These are phyloP conservation scores for Singerocomus rubriflavus DNA, from an alignment of 1,284 basidiomycete species.

Conservation along the genomic window DNA sequence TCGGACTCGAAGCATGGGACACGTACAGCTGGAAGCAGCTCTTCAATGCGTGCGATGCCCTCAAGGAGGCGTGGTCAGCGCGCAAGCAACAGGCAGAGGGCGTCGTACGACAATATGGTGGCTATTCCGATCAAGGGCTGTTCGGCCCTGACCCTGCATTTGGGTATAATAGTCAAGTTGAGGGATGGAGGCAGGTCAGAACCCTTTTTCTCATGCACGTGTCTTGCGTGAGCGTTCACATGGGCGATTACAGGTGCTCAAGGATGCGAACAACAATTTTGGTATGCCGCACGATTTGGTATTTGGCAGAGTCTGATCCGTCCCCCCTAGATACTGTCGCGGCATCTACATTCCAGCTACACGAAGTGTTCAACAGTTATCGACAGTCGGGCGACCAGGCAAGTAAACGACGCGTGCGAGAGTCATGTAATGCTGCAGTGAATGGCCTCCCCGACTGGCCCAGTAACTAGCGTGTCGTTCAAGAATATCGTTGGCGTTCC, in stretches of 20 bases:
- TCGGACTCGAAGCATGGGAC: constrained; percentile 58
- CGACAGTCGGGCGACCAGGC: constrained; percentile 54
- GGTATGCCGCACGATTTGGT: constrained; percentile 35
- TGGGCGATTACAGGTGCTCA: constrained; percentile 40
- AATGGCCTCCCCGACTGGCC: constrained; percentile 59
- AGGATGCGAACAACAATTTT: constrained; percentile 47
- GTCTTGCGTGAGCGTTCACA: neutral
- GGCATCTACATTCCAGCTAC: constrained; percentile 57
- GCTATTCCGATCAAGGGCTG: constrained; percentile 20
- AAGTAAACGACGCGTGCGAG: constrained; percentile 56
- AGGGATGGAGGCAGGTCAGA: constrained; percentile 47
- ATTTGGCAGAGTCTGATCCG: neutral
- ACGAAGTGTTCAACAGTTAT: constrained; percentile 56
- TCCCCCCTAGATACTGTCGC: constrained; percentile 45
- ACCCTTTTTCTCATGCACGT: constrained; percentile 3
- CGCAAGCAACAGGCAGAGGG: constrained; percentile 46
- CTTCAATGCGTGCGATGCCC: constrained; percentile 46
- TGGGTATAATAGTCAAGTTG: constrained; percentile 37
- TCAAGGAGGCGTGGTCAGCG: constrained; percentile 50
- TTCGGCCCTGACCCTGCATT: constrained; percentile 26
- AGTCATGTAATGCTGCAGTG: constrained; percentile 59
- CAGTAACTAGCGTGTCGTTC: constrained; percentile 14
- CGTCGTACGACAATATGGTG: constrained; percentile 40
- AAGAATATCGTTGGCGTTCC: neutral
- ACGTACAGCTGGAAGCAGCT: constrained; percentile 56